Percentiles rank a stretch among this genome's conserved stretches.
These are phyloP conservation scores for Pinus albicaulis DNA, from an alignment of 75 land plant species.

Conservation along the genomic window DNA sequence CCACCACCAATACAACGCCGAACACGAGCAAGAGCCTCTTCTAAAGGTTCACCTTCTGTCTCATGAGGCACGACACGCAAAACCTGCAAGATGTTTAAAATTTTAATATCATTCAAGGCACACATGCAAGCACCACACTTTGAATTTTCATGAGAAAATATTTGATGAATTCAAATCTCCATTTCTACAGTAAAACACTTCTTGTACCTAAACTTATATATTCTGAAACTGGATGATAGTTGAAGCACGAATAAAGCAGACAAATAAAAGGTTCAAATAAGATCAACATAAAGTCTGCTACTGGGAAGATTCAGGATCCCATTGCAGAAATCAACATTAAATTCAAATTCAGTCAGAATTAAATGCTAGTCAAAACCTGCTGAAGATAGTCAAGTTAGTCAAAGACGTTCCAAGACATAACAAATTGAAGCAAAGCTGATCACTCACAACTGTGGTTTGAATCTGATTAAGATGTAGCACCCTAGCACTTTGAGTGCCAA, in stretches of 20 bases:
- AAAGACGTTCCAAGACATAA: neutral
- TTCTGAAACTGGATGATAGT: neutral
- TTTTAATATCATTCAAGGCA: neutral
- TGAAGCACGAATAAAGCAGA: neutral
- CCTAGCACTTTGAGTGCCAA: too few relatives aligned
- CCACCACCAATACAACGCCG: constrained; percentile 74
- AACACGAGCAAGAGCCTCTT: constrained; percentile 91
- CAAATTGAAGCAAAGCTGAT: neutral
- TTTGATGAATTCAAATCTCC: neutral
- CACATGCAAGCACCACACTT: too few relatives aligned
- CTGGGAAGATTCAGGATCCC: neutral
- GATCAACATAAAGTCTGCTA: neutral
- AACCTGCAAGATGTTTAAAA: constrained; percentile 37
- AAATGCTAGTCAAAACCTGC: neutral
- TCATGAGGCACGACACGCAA: constrained; percentile 71
- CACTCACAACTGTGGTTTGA: too few relatives aligned
- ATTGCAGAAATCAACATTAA: neutral
- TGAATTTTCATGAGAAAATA: neutral
- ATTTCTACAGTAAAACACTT: neutral
- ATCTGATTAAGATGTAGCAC: too few relatives aligned
- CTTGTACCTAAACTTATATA: neutral
- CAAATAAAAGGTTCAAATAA: neutral
- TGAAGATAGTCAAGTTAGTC: neutral
- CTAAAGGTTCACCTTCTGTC: constrained; percentile 80
- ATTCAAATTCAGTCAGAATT: neutral